Evolutionary conservation across 2,329 filamentous ascomycete species (phyloP), one percentile per base, ranked within the genome.

Genomic region (Nigrograna mackinnonii): DNA sequence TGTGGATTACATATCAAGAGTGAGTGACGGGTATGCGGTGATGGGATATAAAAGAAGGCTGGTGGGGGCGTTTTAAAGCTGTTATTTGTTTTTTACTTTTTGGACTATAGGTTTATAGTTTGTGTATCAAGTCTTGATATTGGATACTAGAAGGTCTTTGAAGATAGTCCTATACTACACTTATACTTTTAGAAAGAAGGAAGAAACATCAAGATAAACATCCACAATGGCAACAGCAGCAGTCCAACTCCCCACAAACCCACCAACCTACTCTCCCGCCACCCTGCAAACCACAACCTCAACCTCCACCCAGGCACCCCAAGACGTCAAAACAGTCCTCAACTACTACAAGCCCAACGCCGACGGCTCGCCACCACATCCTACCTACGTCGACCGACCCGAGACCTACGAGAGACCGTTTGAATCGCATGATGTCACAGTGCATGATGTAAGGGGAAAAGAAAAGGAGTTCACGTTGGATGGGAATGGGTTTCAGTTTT

Each of bases 401-500:
- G 58, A 62, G 32, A 69, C 64, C 2, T 71, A 60, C 42, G 45
- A 64, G 7, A 56, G 66, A 4, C 62, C 62, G 1, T 40, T 52
- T 17, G 57, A 62, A 33, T 35, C 48, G 4, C 59, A 66, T 30
- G 44, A 50, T 5, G 55, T 55, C 5, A 62, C 55, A 3, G 55
- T 78, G 24, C 67, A 68, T 22, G 77, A 79, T 49, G 68, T 78
- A 19, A 57, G 68, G 14, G 76, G 75, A 0, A 61, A 69, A 5
- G 73, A 77, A 50, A 53, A 66, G 5, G 56, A 70, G 14, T 74
- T 67, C 49, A 70, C 56, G 1, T 60, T 76, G 2, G 71, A 75
- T 39, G 59, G 46, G 4, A 71, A 67, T 21, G 73, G 68, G 5
- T 70, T 70, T 46, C 55, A 68, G 40, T 49, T 68, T 24, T 52